These are phyloP conservation scores for Agaricus subrufescens DNA, from an alignment of 768 basidiomycete genomes.

Conservation along the genomic window DNA sequence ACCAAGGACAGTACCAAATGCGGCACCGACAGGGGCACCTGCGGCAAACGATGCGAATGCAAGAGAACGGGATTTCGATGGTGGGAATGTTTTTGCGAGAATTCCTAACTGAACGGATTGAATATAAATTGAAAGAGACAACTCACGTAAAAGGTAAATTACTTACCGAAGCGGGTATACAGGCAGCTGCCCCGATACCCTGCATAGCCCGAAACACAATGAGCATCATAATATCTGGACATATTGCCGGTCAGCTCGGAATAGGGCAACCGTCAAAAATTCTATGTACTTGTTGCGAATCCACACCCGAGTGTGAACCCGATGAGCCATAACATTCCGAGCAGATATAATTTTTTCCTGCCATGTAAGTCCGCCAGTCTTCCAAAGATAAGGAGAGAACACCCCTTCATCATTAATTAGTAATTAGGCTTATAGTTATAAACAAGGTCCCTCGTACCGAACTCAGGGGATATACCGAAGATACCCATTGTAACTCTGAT, in stretches of 20 bases:
- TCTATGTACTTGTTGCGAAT: conserved; percentile 50
- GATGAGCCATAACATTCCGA: conserved; percentile 50
- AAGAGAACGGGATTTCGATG: conserved; percentile 54
- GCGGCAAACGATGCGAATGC: conserved; percentile 85
- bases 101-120: conserved; percentile 58
- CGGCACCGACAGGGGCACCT: conserved; percentile 79
- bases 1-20: conserved; percentile 69
- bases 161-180: conserved; percentile 66
- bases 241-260: too few species aligned
- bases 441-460: conserved; percentile 34
- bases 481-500: conserved; percentile 58
- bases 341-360: conserved; percentile 59
- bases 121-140: neutral
- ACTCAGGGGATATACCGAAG: conserved; percentile 61
- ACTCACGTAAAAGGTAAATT: conserved; percentile 4
- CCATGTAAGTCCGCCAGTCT: conserved; percentile 78
- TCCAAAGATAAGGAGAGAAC: conserved; percentile 71
- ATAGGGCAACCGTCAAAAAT: conserved; percentile 4
- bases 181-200: conserved; percentile 76
- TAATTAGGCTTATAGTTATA: neutral
- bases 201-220: conserved; percentile 74
- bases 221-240: conserved; percentile 51
- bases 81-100: conserved; percentile 75
- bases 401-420: conserved; percentile 67
- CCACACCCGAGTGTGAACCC: conserved; percentile 61